phyloP scores from a whole-genome alignment of 2,329 filamentous ascomycete species.

The Stachybotrys elegans region DNA sequence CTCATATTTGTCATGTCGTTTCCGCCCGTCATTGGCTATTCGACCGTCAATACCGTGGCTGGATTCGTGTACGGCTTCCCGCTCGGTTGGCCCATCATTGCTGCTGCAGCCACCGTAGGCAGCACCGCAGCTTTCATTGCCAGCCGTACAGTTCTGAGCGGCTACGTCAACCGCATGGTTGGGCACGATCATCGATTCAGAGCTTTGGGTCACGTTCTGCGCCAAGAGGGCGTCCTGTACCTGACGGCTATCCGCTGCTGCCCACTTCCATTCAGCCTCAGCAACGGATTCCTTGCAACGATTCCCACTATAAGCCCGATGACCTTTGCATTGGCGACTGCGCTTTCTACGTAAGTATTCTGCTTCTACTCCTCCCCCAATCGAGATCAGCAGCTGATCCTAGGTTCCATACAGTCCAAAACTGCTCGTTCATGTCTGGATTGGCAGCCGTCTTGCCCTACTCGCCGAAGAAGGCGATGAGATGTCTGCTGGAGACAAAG shows the following conservation, averaged over 20 bases:
- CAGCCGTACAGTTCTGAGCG: constrained; percentile 71
- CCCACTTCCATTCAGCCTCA: constrained; percentile 85
- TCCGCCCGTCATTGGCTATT: constrained; percentile 84
- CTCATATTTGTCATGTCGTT: constrained; percentile 74
- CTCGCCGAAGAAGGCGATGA: constrained; percentile 79
- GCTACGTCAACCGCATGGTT: constrained; percentile 75
- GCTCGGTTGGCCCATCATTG: constrained; percentile 75
- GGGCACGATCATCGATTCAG: constrained; percentile 82
- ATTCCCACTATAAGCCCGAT: constrained; percentile 79
- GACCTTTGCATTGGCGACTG: constrained; percentile 76
- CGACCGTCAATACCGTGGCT: constrained; percentile 56
- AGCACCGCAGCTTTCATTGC: constrained; percentile 75
- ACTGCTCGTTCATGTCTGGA: constrained; percentile 85
- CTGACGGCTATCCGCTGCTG: constrained; percentile 90
- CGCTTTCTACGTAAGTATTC: constrained; percentile 55
- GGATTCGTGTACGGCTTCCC: constrained; percentile 54
- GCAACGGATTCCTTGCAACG: constrained; percentile 90
- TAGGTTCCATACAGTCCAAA: constrained; percentile 58
- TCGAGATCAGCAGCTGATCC: too few relatives aligned
- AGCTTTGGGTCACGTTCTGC: constrained; percentile 80
- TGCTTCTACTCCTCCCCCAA: neutral
- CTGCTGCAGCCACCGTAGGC: constrained; percentile 71
- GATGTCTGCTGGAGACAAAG: constrained; percentile 75
- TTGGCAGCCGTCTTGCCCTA: constrained; percentile 75
- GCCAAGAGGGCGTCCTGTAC: constrained; percentile 83